These are phyloP conservation scores for Clavispora santaluciae DNA, from an alignment of 805 yeast genomes.

Conservation along the genomic window DNA sequence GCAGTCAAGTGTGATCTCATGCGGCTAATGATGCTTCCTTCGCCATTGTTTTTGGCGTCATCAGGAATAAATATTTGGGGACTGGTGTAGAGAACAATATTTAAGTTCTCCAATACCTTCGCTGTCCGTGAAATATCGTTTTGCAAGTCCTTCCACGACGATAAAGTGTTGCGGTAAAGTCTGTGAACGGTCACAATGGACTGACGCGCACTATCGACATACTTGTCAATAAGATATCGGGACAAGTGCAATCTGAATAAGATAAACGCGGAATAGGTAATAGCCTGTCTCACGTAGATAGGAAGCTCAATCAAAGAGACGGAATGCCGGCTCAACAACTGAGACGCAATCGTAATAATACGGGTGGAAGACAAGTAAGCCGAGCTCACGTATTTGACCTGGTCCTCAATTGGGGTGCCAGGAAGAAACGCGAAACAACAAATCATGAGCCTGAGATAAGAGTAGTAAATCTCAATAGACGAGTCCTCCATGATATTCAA, in stretches of 20 bases:
- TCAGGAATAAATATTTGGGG: conserved; percentile 65
- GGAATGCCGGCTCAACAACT: conserved; percentile 50
- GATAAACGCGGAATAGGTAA: conserved; percentile 71
- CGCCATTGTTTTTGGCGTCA: conserved; percentile 45
- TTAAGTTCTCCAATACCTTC: conserved; percentile 81
- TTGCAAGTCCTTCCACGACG: conserved; percentile 88
- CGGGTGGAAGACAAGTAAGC: conserved; percentile 81
- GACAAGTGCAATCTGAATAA: conserved; percentile 79
- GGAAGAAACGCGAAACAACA: conserved; percentile 88
- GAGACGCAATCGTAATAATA: conserved; percentile 71
- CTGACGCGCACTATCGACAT: conserved; percentile 84
- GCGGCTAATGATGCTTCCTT: conserved; percentile 62
- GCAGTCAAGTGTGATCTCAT: conserved; percentile 93
- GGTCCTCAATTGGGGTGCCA: conserved; percentile 85
- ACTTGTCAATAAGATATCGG: conserved; percentile 65
- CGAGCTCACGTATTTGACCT: conserved; percentile 73
- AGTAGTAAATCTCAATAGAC: conserved; percentile 69
- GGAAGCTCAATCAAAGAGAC: conserved; percentile 79
- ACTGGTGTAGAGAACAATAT: conserved; percentile 79
- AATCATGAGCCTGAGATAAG: conserved; percentile 74
- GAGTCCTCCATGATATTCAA: conserved; percentile 61
- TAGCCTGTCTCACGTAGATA: conserved; percentile 80
- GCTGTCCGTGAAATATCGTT: conserved; percentile 91
- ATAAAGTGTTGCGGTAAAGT: conserved; percentile 76
- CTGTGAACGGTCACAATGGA: conserved; percentile 91